phyloP scores from a whole-genome alignment of 805 yeast genomes.

The Huiozyma naganishii region DNA sequence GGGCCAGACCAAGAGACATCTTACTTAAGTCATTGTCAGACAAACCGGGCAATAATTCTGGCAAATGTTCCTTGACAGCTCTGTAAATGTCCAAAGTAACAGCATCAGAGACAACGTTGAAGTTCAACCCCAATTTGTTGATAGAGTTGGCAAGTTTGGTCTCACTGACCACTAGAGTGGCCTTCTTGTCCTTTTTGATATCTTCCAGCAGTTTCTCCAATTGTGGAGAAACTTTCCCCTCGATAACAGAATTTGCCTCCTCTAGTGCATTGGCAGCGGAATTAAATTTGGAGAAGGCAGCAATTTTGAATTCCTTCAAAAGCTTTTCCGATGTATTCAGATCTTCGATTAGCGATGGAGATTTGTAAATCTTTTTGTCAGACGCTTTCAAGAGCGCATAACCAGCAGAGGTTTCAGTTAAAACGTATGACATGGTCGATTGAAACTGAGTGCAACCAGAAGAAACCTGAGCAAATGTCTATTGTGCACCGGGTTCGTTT shows the following conservation, averaged over 20 bases:
- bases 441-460: not conserved
- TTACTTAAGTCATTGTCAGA: conserved; percentile 74
- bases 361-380: conserved; percentile 92
- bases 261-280: conserved; percentile 94
- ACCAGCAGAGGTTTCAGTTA: conserved; percentile 98
- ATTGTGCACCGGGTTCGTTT: too few species aligned
- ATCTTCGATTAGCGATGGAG: conserved; percentile 61
- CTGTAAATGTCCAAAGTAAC: conserved; percentile 90
- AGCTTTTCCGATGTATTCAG: conserved; percentile 77
- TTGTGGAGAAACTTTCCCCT: conserved; percentile 85
- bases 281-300: conserved; percentile 88
- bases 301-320: conserved; percentile 80
- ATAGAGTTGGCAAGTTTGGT: conserved; percentile 93
- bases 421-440: conserved; percentile 62
- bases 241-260: conserved; percentile 85
- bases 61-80: conserved; percentile 88
- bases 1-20: conserved; percentile 97
- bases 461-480: too few species aligned
- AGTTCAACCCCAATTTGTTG: conserved; percentile 84
- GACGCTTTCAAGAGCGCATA: conserved; percentile 95
- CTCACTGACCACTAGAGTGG: conserved; percentile 85
- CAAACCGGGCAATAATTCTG: conserved; percentile 89
- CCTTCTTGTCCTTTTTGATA: conserved; percentile 68
- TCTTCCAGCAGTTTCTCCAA: conserved; percentile 68
- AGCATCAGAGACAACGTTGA: conserved; percentile 86